A percentile compares a stretch with the other conserved stretches of the same genome.
Evolutionary conservation across 768 basidiomycete genomes (phyloP).

Genomic region (Mycena latifolia): DNA sequence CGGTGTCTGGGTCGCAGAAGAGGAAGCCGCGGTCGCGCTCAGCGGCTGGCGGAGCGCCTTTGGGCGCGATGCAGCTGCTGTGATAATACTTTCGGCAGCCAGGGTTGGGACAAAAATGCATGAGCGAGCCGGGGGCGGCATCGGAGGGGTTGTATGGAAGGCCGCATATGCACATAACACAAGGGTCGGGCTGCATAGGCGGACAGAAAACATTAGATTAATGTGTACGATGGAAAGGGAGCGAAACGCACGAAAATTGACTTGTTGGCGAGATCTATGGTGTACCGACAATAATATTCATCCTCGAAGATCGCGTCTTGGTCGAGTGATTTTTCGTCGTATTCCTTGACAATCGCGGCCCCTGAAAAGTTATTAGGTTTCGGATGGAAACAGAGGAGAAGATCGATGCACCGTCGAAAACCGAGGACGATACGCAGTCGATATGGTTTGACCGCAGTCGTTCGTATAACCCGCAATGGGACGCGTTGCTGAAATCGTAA

Average conservation of each 20-base stretch:
- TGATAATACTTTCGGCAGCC: slow-evolving; percentile 63
- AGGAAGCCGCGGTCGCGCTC: slow-evolving; percentile 32
- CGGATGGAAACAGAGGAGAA: background rate
- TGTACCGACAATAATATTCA: slow-evolving; percentile 63
- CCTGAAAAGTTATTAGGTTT: slow-evolving; percentile 43
- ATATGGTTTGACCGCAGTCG: slow-evolving; percentile 60
- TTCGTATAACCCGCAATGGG: slow-evolving; percentile 59
- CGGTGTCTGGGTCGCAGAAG: slow-evolving; percentile 31
- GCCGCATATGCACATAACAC: slow-evolving; percentile 58
- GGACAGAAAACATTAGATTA: background rate
- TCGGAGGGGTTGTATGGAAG: slow-evolving; percentile 60
- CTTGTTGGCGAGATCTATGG: slow-evolving; percentile 49
- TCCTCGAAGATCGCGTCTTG: slow-evolving; percentile 54
- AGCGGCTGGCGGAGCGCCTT: slow-evolving; percentile 15
- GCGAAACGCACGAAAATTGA: slow-evolving; percentile 49
- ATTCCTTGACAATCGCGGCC: slow-evolving; percentile 46
- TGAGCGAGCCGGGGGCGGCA: slow-evolving; percentile 43
- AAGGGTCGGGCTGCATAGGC: slow-evolving; percentile 55
- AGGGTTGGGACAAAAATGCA: slow-evolving; percentile 71
- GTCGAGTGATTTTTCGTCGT: slow-evolving; percentile 53
- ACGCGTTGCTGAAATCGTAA: slow-evolving; percentile 48
- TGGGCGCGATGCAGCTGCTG: slow-evolving; percentile 56
- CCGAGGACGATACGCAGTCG: slow-evolving; percentile 60
- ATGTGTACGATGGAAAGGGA: background rate
- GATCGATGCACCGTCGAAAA: slow-evolving; percentile 56